Percentiles rank a stretch among this genome's conserved stretches.
Conservation (phyloP, 139 green algal species). For the Ettlia oleoabundans region DNA sequence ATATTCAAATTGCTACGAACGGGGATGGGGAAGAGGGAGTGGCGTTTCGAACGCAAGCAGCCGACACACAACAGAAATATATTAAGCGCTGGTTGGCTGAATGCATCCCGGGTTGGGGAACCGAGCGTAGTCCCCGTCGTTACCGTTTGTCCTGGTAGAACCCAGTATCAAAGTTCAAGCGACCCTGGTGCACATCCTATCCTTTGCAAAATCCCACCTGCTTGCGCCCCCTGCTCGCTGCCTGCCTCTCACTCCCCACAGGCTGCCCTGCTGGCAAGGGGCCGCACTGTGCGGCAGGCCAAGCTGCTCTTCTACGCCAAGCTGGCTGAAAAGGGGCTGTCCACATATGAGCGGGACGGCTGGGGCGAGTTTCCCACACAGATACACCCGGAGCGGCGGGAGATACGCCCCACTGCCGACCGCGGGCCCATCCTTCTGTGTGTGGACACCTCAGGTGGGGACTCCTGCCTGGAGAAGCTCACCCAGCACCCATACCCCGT, state of each 20-base stretch:
- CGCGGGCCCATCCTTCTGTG: slow-evolving; percentile 91
- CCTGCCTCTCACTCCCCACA: not conserved
- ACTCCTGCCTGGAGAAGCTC: slow-evolving; percentile 19
- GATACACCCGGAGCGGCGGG: slow-evolving; percentile 65
- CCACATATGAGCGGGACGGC: slow-evolving; percentile 87
- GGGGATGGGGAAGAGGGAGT: too few relatives aligned
- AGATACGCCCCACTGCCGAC: slow-evolving; percentile 82
- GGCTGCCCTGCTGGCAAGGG: slow-evolving; percentile 71
- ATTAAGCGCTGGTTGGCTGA: too few relatives aligned
- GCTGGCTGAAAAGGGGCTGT: slow-evolving; percentile 83
- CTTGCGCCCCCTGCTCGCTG: not conserved
- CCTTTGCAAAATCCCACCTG: too few relatives aligned
- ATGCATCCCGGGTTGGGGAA: too few relatives aligned
- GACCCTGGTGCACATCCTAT: too few relatives aligned
- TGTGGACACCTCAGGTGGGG: slow-evolving; percentile 82
- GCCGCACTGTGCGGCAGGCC: slow-evolving; percentile 72
- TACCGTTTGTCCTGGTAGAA: too few relatives aligned
- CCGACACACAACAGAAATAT: too few relatives aligned
- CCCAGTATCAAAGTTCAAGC: too few relatives aligned
- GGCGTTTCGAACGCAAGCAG: too few relatives aligned
- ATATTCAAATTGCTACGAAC: too few relatives aligned
- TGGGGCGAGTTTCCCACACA: slow-evolving; percentile 84
- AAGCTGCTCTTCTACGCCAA: slow-evolving; percentile 89
- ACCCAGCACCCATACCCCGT: not conserved
- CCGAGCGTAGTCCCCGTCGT: too few relatives aligned